Evolutionary conservation across 179 eudicot species (phyloP), one percentile per base, ranked within the genome.

Genomic region (Actinidia chinensis): DNA sequence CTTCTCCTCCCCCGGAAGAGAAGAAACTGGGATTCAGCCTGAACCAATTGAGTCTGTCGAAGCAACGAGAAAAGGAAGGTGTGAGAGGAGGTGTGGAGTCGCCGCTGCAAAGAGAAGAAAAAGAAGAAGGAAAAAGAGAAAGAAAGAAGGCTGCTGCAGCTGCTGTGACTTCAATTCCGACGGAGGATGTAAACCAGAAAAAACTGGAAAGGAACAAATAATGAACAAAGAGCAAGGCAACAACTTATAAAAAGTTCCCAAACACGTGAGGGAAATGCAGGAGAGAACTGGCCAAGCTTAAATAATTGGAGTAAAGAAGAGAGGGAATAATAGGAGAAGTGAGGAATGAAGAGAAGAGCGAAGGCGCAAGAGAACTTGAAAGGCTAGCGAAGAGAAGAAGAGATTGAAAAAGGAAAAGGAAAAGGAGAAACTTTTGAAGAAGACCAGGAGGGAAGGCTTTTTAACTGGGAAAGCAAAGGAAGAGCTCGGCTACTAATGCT

Each of bases 391-490:
- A 93, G 93, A 80, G n/a, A n/a, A n/a, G n/a, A n/a, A n/a, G n/a
- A n/a, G n/a, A n/a, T n/a, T n/a, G n/a, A n/a, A n/a, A n/a, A n/a
- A n/a, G n/a, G 97, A 93, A 76, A 90, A 82, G 81, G 97, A 91
- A 79, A 94, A 85, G 86, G 94, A 91, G 87, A 94, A 94, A 54
- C 80, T 86, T 51, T 61, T 85, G 80, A 87, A 85, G 89, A 92
- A 94, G 81, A 92, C 88, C 82, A 87, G 78, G 78, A 91, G 87
- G 69, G 98, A 97, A 18, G 82, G 83, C 79, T 86, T 90, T 59
- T 81, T 91, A 70, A 95, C 97, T 18, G 90, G 89, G 20, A 95
- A 95, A 84, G 97, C 93, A 75, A 95, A 91, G 90, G 95, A 91
- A 83, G 96, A 71, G 92, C 90, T 66, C 92, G 91, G 12, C 85